Conservation (phyloP, 2,329 filamentous ascomycete genomes). For the Penicillium sp. region DNA sequence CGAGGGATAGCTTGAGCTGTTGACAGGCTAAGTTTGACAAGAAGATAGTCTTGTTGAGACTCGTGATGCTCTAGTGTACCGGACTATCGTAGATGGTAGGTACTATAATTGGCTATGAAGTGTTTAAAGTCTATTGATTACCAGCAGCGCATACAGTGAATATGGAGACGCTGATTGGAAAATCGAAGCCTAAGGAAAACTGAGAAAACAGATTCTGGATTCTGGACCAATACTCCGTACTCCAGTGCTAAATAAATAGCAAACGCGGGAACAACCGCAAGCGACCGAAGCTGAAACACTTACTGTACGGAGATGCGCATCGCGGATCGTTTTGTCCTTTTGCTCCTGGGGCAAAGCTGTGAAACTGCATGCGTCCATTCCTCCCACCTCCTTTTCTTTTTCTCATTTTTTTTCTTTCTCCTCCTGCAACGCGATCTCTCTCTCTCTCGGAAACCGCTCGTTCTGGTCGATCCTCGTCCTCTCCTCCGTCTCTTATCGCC, state of each 20-base stretch:
- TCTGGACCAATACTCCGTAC: not conserved
- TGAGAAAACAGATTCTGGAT: not conserved
- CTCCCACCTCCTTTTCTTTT: constrained; percentile 13
- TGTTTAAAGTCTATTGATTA: too few species aligned
- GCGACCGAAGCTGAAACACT: constrained; percentile 2
- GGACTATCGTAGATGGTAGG: too few species aligned
- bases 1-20: not conserved
- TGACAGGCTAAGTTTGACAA: not conserved
- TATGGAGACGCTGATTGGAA: not conserved
- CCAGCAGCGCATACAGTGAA: too few species aligned
- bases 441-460: too few species aligned
- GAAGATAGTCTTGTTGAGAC: not conserved
- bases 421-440: not conserved
- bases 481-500: not conserved
- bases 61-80: not conserved
- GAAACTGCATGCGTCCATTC: constrained; percentile 28
- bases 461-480: too few species aligned
- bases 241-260: not conserved
- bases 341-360: not conserved
- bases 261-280: not conserved
- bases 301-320: not conserved
- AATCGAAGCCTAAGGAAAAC: not conserved
- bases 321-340: not conserved
- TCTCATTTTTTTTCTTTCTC: not conserved
- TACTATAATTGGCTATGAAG: too few species aligned